Conservation (phyloP, 768 basidiomycete species). For the Phallus indusiatus region DNA sequence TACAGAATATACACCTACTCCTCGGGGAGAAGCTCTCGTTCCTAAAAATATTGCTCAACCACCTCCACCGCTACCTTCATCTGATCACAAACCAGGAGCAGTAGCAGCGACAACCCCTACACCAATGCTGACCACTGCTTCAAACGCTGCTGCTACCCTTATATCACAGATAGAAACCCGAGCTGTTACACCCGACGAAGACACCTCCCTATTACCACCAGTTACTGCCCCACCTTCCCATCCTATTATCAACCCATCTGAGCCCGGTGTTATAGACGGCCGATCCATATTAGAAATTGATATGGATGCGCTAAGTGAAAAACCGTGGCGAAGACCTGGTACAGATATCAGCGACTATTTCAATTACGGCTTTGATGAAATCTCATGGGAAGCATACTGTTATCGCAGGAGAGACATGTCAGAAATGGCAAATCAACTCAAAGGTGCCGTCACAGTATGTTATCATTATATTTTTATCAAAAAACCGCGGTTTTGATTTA, state of each 20-base stretch:
- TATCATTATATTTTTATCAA: neutral
- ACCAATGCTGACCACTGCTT: too few relatives aligned
- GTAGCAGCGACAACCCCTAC: constrained; percentile 12
- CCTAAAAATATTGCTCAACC: constrained; percentile 23
- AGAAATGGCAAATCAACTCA: constrained; percentile 70
- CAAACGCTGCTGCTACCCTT: constrained; percentile 5
- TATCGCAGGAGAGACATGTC: constrained; percentile 74
- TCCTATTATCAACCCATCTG: constrained; percentile 63
- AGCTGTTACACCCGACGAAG: constrained; percentile 29
- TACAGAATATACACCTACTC: constrained; percentile 62
- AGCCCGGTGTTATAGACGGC: constrained; percentile 58
- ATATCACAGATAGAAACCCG: constrained; percentile 17
- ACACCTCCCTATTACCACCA: constrained; percentile 55
- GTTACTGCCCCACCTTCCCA: constrained; percentile 70
- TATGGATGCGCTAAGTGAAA: constrained; percentile 60
- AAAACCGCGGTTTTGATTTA: neutral
- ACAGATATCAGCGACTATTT: constrained; percentile 96
- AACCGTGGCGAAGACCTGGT: constrained; percentile 87
- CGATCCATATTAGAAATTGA: constrained; percentile 82
- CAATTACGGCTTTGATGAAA: constrained; percentile 98
- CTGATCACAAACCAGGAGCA: constrained; percentile 12
- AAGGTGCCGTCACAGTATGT: constrained; percentile 74
- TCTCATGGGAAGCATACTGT: constrained; percentile 90
- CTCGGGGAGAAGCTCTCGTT: constrained; percentile 52
- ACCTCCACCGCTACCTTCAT: constrained; percentile 13